A percentile compares a stretch with the other conserved stretches of the same genome.
Conservation (phyloP, 805 yeast genomes). For the Saccharomycopsis sp. region DNA sequence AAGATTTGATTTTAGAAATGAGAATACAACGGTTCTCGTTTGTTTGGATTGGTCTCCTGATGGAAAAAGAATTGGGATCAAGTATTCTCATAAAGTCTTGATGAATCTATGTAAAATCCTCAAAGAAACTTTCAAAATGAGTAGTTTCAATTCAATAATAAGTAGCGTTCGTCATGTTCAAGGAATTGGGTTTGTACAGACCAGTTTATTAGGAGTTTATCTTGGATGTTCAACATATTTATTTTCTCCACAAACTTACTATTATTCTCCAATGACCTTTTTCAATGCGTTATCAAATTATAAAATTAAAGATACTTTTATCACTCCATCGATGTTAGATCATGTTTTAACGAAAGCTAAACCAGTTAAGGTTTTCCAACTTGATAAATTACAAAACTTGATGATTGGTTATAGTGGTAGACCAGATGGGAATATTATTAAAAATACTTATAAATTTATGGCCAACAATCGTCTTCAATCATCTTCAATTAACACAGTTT, state of each 20-base stretch:
- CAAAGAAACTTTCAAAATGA: conserved; percentile 85
- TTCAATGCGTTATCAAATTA: conserved; percentile 61
- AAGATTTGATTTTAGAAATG: conserved; percentile 29
- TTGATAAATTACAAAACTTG: conserved; percentile 62
- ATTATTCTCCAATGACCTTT: conserved; percentile 61
- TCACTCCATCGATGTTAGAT: conserved; percentile 74
- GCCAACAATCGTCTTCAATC: conserved; percentile 53
- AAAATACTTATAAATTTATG: conserved; percentile 50
- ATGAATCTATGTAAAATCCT: conserved; percentile 76
- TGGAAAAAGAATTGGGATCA: conserved; percentile 48
- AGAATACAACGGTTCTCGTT: conserved; percentile 41
- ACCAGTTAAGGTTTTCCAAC: conserved; percentile 44
- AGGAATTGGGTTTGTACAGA: conserved; percentile 83
- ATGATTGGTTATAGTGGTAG: conserved; percentile 75
- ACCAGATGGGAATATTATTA: conserved; percentile 52
- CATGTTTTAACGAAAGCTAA: conserved; percentile 54
- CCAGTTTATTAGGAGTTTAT: conserved; percentile 76
- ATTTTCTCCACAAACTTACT: conserved; percentile 68
- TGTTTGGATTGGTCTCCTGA: conserved; percentile 70
- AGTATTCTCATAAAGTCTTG: conserved; percentile 45
- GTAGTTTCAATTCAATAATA: conserved; percentile 58
- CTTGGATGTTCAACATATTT: conserved; percentile 80
- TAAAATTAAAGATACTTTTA: conserved; percentile 76
- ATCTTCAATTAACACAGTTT: conserved; percentile 65
- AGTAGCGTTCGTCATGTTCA: conserved; percentile 79